Evolutionary conservation across 306 rosid species (phyloP), one percentile per base, ranked within the genome.

Genomic region (Cajanus cajan): DNA sequence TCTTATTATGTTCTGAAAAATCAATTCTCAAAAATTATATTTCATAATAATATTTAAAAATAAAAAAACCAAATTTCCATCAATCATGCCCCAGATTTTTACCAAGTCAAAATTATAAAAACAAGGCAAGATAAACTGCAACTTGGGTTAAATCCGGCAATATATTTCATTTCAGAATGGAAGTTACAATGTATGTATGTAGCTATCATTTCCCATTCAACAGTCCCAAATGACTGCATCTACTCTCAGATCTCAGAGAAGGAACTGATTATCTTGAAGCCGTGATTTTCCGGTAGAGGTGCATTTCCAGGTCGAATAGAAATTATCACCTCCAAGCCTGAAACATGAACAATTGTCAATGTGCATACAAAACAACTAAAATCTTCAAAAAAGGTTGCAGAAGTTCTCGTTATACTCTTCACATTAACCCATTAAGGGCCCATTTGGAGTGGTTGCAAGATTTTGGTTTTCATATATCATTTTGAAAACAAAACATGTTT

Each of bases 221-320:
- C 18, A 31, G 40, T 68, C 54, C 52, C 25, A 72, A 51, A 62
- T 68, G 12, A 51, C 19, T 45, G 64, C 45, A 85, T 31, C 44
- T 44, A 8, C 41, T 36, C 36, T 36, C 78, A 90, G 67, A 87
- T 85, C 78, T 88, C 89, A 36, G 40, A 52, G 76, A 92, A 92
- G 48, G 92, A 89, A 43, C 48, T 85, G 79, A 90, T 24, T 11
- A 91, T 90, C 85, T 82, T 89, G 87, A 89, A 89, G 21, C 90
- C 93, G 24, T 90, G 93, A 51, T 87, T 75, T 44, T 87, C 90
- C 43, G 92, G 95, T 79, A 92, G 90, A 51, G 93, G 83, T 71
- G 83, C 95, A 64, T 92, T 92, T 78, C 97, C 95, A 1, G 95
- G 97, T 70, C 97, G 83, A 76, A 90, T 64, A 10, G 95, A 87